Conservation (phyloP, 2,329 filamentous ascomycete species). For the Botrytis fabae region DNA sequence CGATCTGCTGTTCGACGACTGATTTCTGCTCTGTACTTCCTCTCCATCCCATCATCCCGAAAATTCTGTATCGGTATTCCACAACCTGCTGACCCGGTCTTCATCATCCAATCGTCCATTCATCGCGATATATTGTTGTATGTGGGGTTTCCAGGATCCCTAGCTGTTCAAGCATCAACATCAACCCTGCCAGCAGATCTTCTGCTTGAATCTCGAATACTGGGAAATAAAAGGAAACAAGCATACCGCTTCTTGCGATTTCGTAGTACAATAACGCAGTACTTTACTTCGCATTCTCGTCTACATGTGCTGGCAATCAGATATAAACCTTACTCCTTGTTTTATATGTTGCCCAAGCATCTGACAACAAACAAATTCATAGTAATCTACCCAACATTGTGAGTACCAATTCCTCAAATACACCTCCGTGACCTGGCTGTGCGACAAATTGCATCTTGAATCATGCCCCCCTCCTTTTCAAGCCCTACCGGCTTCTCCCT, state of each 20-base stretch:
- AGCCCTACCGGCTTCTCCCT: slow-evolving; percentile 23
- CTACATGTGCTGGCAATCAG: slow-evolving; percentile 16
- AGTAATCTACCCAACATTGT: slow-evolving; percentile 17
- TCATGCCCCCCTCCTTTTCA: slow-evolving; percentile 15
- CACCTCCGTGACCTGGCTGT: slow-evolving; percentile 9
- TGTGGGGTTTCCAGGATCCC: slow-evolving; percentile 17
- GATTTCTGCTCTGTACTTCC: not conserved
- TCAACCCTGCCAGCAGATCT: slow-evolving; percentile 25
- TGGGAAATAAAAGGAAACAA: slow-evolving; percentile 18
- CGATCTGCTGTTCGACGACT: not conserved
- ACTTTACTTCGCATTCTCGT: slow-evolving; percentile 11
- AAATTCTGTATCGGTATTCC: not conserved
- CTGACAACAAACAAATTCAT: slow-evolving; percentile 11
- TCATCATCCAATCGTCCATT: slow-evolving; percentile 9
- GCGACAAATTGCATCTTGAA: slow-evolving; percentile 12
- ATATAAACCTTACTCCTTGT: slow-evolving; percentile 25
- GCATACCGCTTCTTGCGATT: slow-evolving; percentile 20
- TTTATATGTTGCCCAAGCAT: slow-evolving; percentile 17
- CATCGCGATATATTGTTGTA: slow-evolving; percentile 15
- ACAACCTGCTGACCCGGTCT: slow-evolving; percentile 14
- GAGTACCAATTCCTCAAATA: slow-evolving; percentile 12
- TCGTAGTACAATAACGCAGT: not conserved
- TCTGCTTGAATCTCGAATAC: slow-evolving; percentile 23
- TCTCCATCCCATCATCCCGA: not conserved
- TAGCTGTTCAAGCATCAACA: slow-evolving; percentile 19